Percentiles rank a stretch among this genome's conserved stretches.
These are phyloP conservation scores for Candida oleophila DNA, from an alignment of 805 yeast species.

Conservation along the genomic window DNA sequence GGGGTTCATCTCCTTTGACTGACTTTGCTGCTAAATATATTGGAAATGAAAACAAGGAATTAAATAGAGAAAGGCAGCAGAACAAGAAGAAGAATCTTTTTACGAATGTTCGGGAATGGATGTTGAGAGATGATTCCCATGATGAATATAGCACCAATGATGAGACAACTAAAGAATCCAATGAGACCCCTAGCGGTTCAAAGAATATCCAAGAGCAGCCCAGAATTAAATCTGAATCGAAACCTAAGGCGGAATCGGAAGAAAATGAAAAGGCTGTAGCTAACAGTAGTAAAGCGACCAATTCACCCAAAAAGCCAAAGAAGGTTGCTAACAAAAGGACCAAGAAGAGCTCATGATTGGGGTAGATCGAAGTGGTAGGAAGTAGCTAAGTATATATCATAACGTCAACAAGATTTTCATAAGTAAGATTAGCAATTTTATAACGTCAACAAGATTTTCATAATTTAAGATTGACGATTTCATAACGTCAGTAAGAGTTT, in stretches of 20 bases:
- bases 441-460: no score
- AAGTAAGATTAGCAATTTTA: no score
- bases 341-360: constrained; percentile 8
- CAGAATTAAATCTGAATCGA: no score
- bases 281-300: constrained; percentile 5
- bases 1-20: constrained; percentile 54
- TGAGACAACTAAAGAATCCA: neutral
- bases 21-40: constrained; percentile 65
- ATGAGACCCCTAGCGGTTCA: no score
- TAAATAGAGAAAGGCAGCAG: constrained; percentile 24
- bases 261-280: constrained; percentile 4
- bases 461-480: no score
- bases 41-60: constrained; percentile 49
- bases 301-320: constrained; percentile 8
- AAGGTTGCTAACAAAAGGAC: constrained; percentile 6
- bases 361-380: no score
- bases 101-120: constrained; percentile 45
- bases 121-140: constrained; percentile 31
- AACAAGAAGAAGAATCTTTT: constrained; percentile 24
- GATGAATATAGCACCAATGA: constrained; percentile 20
- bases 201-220: no score
- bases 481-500: no score
- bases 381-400: no score
- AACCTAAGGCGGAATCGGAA: neutral
- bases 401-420: no score